Conservation (phyloP, 2,329 filamentous ascomycete species). For the Fusarium graminum region DNA sequence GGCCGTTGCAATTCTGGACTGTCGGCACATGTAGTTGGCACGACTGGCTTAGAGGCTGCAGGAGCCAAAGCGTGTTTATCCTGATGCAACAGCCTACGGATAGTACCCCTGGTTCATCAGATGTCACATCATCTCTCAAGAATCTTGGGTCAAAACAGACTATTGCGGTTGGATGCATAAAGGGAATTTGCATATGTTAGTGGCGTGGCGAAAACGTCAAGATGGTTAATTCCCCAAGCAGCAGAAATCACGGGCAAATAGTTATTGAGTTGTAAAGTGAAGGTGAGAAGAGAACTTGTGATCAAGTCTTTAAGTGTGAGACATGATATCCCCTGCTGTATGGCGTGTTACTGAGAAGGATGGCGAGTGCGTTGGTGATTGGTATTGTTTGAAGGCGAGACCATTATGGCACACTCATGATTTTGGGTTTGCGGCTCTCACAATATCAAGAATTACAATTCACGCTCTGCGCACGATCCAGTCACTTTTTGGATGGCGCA, state of each 20-base stretch:
- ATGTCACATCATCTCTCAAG: background rate
- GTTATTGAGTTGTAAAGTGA: background rate
- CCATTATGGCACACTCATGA: slow-evolving; percentile 1
- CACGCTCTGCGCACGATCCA: background rate
- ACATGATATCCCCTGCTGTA: background rate
- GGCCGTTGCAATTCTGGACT: background rate
- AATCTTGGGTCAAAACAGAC: background rate
- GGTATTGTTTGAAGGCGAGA: slow-evolving; percentile 1
- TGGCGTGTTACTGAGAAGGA: background rate
- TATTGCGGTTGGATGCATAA: background rate
- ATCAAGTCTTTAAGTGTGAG: background rate
- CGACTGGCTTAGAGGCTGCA: too few relatives aligned
- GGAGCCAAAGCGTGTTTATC: slow-evolving; percentile 1
- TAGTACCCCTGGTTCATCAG: background rate
- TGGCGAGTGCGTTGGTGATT: slow-evolving; percentile 8
- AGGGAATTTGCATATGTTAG: slow-evolving; percentile 1
- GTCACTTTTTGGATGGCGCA: background rate
- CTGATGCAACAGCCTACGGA: background rate
- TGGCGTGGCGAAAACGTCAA: slow-evolving; percentile 1
- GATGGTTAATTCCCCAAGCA: background rate
- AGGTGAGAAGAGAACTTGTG: background rate
- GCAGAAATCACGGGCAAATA: slow-evolving; percentile 1
- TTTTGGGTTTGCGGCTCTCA: slow-evolving; percentile 1
- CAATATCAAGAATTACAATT: background rate
- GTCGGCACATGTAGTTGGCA: background rate